Percentiles rank a stretch among this genome's conserved stretches.
These are phyloP conservation scores for Phialophora chinensis DNA, from an alignment of 2,329 filamentous ascomycete species.

Conservation along the genomic window DNA sequence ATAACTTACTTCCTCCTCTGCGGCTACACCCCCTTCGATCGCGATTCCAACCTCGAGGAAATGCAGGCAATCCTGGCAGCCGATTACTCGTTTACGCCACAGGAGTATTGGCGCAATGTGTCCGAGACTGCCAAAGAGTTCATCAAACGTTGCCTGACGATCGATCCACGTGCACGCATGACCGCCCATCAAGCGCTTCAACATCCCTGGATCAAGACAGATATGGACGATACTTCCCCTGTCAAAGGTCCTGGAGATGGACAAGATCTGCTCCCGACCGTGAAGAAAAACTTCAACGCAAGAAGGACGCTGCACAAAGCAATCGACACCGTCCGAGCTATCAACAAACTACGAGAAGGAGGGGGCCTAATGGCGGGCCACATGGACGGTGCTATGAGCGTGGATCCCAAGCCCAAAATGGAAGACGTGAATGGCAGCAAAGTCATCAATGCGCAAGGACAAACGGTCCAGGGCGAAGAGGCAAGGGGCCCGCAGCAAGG, in stretches of 20 bases:
- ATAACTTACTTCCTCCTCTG: slow-evolving; percentile 99
- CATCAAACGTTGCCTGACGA: slow-evolving; percentile 87
- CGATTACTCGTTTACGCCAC: slow-evolving; percentile 92
- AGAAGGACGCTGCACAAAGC: slow-evolving; percentile 69
- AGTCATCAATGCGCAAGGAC: slow-evolving; percentile 47
- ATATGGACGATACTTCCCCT: slow-evolving; percentile 49
- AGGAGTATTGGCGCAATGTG: slow-evolving; percentile 96
- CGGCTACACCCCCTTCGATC: slow-evolving; percentile 97
- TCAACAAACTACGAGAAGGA: slow-evolving; percentile 69
- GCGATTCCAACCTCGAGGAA: slow-evolving; percentile 96
- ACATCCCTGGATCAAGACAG: slow-evolving; percentile 68
- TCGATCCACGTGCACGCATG: slow-evolving; percentile 85
- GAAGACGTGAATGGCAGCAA: slow-evolving; percentile 53
- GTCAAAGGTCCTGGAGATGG: slow-evolving; percentile 46
- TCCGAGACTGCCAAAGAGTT: slow-evolving; percentile 87
- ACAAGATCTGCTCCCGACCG: slow-evolving; percentile 65
- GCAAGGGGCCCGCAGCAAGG: slow-evolving; percentile 41
- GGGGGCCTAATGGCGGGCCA: slow-evolving; percentile 59
- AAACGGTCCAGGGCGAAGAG: slow-evolving; percentile 37
- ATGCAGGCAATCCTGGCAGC: slow-evolving; percentile 98
- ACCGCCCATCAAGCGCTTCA: slow-evolving; percentile 80
- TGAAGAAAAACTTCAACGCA: slow-evolving; percentile 75
- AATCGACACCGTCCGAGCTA: slow-evolving; percentile 71
- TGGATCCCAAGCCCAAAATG: slow-evolving; percentile 61
- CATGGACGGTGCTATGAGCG: slow-evolving; percentile 66